phyloP scores from a whole-genome alignment of 2,329 filamentous ascomycete species.

The Stromatinia cepivora region DNA sequence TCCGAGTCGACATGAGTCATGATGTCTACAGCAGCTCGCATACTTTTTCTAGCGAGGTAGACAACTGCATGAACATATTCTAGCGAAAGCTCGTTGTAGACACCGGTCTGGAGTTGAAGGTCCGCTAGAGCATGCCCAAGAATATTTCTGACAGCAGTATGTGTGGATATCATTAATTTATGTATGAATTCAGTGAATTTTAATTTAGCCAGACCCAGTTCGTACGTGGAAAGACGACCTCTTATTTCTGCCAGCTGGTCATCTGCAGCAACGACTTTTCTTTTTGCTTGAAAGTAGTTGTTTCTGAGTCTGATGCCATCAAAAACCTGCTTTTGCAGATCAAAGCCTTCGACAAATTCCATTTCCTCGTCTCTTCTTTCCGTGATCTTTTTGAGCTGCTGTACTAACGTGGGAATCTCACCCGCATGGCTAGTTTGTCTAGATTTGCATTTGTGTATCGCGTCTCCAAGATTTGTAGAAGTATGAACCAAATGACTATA shows the following conservation, averaged over 20 bases:
- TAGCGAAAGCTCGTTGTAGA: neutral
- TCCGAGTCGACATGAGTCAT: neutral
- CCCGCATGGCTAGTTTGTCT: neutral
- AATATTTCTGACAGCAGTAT: neutral
- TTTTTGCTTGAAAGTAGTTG: neutral
- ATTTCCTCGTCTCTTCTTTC: neutral
- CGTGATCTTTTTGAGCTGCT: neutral
- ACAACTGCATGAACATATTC: constrained; percentile 2
- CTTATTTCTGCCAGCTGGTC: neutral
- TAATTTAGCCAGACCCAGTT: neutral
- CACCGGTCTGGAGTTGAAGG: neutral
- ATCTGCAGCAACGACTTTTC: neutral
- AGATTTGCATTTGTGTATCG: neutral
- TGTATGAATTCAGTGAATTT: neutral
- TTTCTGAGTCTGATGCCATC: neutral
- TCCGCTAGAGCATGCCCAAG: neutral
- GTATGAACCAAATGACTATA: constrained; percentile 1
- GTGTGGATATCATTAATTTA: neutral
- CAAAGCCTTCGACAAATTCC: neutral
- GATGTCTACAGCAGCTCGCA: neutral
- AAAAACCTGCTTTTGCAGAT: neutral
- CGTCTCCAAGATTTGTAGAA: neutral
- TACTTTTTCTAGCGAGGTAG: neutral
- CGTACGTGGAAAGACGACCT: neutral
- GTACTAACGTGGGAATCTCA: neutral